A percentile compares a stretch with the other conserved stretches of the same genome.
Evolutionary conservation across 805 yeast genomes (phyloP).

Genomic region (Nakazawaea pomicola): DNA sequence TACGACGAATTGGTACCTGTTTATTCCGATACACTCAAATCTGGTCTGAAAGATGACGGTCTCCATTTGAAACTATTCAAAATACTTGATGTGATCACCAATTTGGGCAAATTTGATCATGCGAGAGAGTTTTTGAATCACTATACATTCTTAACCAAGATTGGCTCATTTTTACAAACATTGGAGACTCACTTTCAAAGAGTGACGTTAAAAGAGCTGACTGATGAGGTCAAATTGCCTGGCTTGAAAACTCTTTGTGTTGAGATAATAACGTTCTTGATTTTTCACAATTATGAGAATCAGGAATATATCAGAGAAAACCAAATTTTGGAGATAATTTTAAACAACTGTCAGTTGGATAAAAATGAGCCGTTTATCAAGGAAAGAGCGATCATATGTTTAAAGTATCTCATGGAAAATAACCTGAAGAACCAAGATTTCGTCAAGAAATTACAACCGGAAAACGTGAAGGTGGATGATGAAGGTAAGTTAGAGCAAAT

Average conservation of each 20-base stretch:
- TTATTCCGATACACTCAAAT: conserved; percentile 17
- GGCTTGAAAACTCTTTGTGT: conserved; percentile 61
- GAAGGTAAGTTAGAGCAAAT: conserved; percentile 52
- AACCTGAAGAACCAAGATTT: conserved; percentile 71
- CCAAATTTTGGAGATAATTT: conserved; percentile 65
- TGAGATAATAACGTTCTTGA: conserved; percentile 58
- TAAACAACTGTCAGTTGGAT: conserved; percentile 83
- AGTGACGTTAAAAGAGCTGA: conserved; percentile 26
- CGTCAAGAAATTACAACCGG: conserved; percentile 74
- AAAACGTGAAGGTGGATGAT: conserved; percentile 53
- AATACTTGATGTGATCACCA: conserved; percentile 21
- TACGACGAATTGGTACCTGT: conserved; percentile 18
- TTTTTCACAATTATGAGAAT: conserved; percentile 42
- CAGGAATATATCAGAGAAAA: conserved; percentile 65
- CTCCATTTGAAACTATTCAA: conserved; percentile 19
- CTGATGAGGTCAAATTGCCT: conserved; percentile 43
- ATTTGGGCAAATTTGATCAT: conserved; percentile 34
- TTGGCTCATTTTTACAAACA: conserved; percentile 32
- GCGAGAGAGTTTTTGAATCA: conserved; percentile 36
- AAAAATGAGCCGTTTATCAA: conserved; percentile 83
- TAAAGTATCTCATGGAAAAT: conserved; percentile 59
- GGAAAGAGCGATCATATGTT: conserved; percentile 77
- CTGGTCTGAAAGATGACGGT: conserved; percentile 13
- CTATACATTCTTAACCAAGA: conserved; percentile 29
- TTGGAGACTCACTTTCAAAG: conserved; percentile 37